Evolutionary conservation across 108 stramenopile genomes (phyloP).

Genomic region (Stephanodiscus triporus): DNA sequence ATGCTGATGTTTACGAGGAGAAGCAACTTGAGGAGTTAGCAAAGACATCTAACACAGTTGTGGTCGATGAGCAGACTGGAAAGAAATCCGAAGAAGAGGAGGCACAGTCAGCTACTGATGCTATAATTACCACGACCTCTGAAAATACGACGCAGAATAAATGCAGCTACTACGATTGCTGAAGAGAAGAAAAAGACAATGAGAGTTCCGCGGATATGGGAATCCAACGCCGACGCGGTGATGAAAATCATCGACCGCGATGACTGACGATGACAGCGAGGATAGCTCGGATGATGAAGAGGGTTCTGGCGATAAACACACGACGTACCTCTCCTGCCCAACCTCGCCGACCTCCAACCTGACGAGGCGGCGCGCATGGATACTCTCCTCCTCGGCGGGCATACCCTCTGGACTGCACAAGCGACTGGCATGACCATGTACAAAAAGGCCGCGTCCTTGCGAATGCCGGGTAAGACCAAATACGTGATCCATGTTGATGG

Average conservation of each 20-base stretch:
- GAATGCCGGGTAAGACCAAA: constrained; percentile 64
- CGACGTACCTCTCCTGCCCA: constrained; percentile 42
- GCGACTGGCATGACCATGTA: constrained; percentile 59
- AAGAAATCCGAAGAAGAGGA: neutral
- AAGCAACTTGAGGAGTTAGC: constrained; percentile 5
- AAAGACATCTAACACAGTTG: neutral
- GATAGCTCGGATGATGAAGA: constrained; percentile 22
- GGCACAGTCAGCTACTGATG: neutral
- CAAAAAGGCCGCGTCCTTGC: constrained; percentile 68
- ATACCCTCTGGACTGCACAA: constrained; percentile 23
- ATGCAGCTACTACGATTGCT: neutral
- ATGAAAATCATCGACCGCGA: constrained; percentile 21
- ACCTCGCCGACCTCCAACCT: constrained; percentile 30
- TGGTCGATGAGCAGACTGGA: neutral
- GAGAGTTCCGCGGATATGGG: constrained; percentile 2
- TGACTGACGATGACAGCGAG: constrained; percentile 12
- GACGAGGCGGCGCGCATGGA: constrained; percentile 24
- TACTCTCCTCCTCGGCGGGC: constrained; percentile 26
- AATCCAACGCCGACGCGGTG: neutral
- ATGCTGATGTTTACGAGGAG: neutral
- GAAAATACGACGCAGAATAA: constrained; percentile 5
- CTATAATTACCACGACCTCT: neutral
- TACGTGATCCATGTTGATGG: constrained; percentile 93
- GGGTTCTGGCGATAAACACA: neutral
- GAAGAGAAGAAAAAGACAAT: constrained; percentile 23